Evolutionary conservation across 345 rosid species (phyloP).

Genomic region (Rhodamnia argentea): DNA sequence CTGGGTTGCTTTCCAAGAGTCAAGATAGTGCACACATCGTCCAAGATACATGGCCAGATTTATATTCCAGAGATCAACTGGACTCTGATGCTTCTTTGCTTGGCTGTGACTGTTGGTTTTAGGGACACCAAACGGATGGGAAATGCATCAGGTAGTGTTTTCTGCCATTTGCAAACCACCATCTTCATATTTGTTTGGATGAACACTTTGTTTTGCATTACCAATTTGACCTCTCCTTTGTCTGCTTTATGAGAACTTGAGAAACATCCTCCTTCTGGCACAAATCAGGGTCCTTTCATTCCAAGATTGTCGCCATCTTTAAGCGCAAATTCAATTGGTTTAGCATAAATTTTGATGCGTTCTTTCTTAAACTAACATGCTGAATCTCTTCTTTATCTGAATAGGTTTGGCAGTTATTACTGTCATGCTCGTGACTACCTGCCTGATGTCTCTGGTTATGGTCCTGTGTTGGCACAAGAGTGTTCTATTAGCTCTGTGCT

Average conservation of each 20-base stretch:
- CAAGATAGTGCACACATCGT: constrained; percentile 85
- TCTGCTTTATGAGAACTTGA: not conserved
- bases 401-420: constrained; percentile 97
- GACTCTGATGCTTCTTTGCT: constrained; percentile 87
- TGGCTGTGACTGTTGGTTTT: constrained; percentile 90
- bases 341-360: not conserved
- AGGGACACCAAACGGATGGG: constrained; percentile 85
- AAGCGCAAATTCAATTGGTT: not conserved
- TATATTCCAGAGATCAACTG: constrained; percentile 97
- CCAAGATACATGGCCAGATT: constrained; percentile 88
- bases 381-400: not conserved
- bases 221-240: not conserved
- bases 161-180: not conserved
- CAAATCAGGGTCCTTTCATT: not conserved
- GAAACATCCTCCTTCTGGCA: not conserved
- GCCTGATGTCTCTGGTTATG: constrained; percentile 85
- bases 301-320: not conserved
- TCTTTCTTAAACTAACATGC: not conserved
- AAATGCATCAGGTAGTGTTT: constrained; percentile 70
- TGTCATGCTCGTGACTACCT: constrained; percentile 93
- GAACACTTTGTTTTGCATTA: not conserved
- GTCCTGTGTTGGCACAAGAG: constrained; percentile 89
- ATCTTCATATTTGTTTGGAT: not conserved
- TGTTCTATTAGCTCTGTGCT: constrained; percentile 48
- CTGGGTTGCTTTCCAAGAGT: constrained; percentile 92